Evolutionary conservation across 371 early-diverging fungal species (phyloP), one percentile per base, ranked within the genome.

Genomic region (Dinochytrium kinnereticum): DNA sequence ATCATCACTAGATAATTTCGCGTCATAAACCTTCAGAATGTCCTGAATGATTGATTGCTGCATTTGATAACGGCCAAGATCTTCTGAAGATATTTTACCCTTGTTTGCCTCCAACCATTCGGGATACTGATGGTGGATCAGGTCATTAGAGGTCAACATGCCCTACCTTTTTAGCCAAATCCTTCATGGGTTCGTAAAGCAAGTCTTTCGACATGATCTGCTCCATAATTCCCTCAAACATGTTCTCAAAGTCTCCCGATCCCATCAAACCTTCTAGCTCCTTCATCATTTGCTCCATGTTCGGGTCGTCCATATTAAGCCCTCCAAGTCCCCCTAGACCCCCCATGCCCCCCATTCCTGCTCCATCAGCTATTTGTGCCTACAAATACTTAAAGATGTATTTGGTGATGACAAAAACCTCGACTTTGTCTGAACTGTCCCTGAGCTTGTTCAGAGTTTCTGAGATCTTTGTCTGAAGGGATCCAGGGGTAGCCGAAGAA

Each of bases 171-270:
- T 70, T 79, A 30, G 87, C 85, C 68, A 98, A 81, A 66, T 96
- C 95, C 82, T 92, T 91, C 89, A 98, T 92, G 17, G 97, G 97
- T 77, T 97, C 97, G 81, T 95, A 93, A 28, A 98, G 85, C 50
- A 96, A 79, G 55, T 96, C 97, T 77, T 94, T 95, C 64, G 92
- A 91, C 92, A 96, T 92, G 40, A 98, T 81, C 78, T 94, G 90
- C 61, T 92, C 90, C 90, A 98, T 93, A 86, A 97, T 91, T 28
- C 90, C 91, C 73, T 93, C 94, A 21, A 96, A 89, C 70, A 95
- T 88, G 39, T 90, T 86, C 78, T 95, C 93, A 80, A 96, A 93
- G 65, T 94, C 94, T 0, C 77, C 84, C 67, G 85, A 88, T 40
- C 92, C 92, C 72, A 93, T 89, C 78, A 95, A 73, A 0, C 84